Evolutionary conservation across 768 basidiomycete genomes (phyloP), one percentile per base, ranked within the genome.

Genomic region (Chalciporus pseudorubinellus): DNA sequence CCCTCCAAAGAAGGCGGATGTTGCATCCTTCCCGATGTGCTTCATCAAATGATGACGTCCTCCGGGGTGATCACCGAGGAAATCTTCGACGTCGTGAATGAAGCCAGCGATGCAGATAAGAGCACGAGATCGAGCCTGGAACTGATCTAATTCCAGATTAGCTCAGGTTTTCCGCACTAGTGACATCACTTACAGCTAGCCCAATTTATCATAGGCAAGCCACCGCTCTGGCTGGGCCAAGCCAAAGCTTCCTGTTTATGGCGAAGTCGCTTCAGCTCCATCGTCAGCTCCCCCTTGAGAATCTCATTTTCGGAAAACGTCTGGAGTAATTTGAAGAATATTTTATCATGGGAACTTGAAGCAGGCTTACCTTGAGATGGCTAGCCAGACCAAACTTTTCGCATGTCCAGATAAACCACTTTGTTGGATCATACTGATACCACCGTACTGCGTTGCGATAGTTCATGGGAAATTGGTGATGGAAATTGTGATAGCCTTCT

Each of bases 1-100:
- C 52, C 89, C 90, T 55, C 94, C 94, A 62, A 95, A 94, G 78
- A 95, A 97, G 7, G 93, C 92, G 0, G 91, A 90, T 3, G 92
- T 92, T 3, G 89, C 93, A 62, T 95, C 94, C 67, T 83, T 89
- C 51, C 94, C 94, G 59, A 94, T 89, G 69, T 87, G 79, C 69
- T 89, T 89, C 60, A 83, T 80, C 51, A 98, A 72, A 24, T 92
- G 72, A 62, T 94, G 90, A 3, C 85, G 82, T 13, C 94, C 94
- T 58, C 94, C 93, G 3, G 94, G 94, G 66, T 97, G 93, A 55
- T 95, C 91, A 41, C 92, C 88, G 51, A 89, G 79, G 74, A 95
- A 97, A 16, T 77, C 71, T 0, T 84, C 77, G 39, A 92, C 85
- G 51, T 95, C 94, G 64, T 95, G 94, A 48, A 98, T 95, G 76